These are phyloP conservation scores for Pseudomassariella vexata DNA, from an alignment of 2,329 filamentous ascomycete genomes.

Conservation along the genomic window DNA sequence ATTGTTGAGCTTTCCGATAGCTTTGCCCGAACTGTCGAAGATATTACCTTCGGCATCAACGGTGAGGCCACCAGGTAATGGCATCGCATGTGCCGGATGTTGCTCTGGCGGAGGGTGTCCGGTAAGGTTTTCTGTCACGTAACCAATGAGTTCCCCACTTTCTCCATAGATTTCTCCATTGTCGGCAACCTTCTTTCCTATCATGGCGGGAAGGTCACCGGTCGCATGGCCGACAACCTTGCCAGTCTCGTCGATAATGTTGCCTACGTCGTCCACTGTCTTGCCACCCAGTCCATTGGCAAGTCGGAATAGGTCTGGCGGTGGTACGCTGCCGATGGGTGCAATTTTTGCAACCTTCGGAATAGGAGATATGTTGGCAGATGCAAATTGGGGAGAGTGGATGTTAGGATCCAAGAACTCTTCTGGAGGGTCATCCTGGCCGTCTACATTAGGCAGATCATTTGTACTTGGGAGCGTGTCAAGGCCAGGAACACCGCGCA, in stretches of 20 bases:
- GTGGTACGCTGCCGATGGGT: conserved; percentile 27
- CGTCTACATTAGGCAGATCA: conserved; percentile 13
- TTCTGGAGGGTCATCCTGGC: conserved; percentile 22
- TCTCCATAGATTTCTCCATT: conserved; percentile 42
- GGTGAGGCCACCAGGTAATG: conserved; percentile 26
- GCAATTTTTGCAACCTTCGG: conserved; percentile 35
- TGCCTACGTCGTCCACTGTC: conserved; percentile 47
- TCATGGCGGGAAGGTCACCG: conserved; percentile 50
- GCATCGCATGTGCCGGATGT: conserved; percentile 12
- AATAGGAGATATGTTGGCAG: conserved; percentile 34
- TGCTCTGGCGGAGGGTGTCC: conserved; percentile 15
- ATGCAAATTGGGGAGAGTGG: conserved; percentile 20
- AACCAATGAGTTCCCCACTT: conserved; percentile 35
- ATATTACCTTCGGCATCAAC: conserved; percentile 41
- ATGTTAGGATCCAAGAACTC: conserved; percentile 25
- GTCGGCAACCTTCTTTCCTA: conserved; percentile 39
- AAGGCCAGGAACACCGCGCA: conserved; percentile 17
- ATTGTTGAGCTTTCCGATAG: conserved; percentile 44
- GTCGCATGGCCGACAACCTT: conserved; percentile 45
- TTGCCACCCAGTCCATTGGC: conserved; percentile 39
- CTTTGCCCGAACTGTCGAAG: conserved; percentile 35
- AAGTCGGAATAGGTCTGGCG: conserved; percentile 24
- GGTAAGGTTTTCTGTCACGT: conserved; percentile 36
- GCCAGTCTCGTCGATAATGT: conserved; percentile 43
- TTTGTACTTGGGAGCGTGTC: conserved; percentile 15